These are phyloP conservation scores for Diaporthe ampelina DNA, from an alignment of 2,329 filamentous ascomycete species.

Conservation along the genomic window DNA sequence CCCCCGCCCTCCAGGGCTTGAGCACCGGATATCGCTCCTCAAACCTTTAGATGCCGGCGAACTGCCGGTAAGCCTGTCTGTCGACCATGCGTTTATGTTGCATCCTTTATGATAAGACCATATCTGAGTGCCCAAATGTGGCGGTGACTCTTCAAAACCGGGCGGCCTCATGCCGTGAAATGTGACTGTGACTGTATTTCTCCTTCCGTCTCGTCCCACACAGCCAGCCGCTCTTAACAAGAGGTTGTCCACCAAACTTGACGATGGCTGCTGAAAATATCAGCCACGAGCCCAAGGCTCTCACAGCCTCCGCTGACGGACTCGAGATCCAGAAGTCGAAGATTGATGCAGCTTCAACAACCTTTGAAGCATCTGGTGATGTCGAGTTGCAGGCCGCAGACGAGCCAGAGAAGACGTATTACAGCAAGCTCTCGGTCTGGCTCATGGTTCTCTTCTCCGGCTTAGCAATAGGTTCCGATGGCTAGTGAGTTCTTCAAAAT, in stretches of 20 bases:
- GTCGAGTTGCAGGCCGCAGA: slow-evolving; percentile 28
- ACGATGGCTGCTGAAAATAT: neutral
- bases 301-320: slow-evolving; percentile 1
- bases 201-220: neutral
- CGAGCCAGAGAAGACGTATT: slow-evolving; percentile 43
- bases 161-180: neutral
- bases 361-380: slow-evolving; percentile 13
- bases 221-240: no score
- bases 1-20: neutral
- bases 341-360: neutral
- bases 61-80: slow-evolving; percentile 22
- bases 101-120: slow-evolving; percentile 24
- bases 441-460: slow-evolving; percentile 61
- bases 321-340: slow-evolving; percentile 30
- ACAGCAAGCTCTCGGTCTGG: slow-evolving; percentile 58
- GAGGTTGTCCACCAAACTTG: neutral
- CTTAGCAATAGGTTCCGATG: slow-evolving; percentile 61
- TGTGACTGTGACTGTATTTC: neutral
- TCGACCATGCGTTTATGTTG: neutral
- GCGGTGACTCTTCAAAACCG: neutral
- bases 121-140: neutral
- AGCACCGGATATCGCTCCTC: slow-evolving; percentile 19
- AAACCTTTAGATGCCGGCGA: neutral
- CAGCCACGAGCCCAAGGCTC: neutral
- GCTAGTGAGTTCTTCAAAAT: slow-evolving; percentile 50